These are phyloP conservation scores for Jaenimonas drosophilae DNA, from an alignment of 208 protist species.

Conservation along the genomic window DNA sequence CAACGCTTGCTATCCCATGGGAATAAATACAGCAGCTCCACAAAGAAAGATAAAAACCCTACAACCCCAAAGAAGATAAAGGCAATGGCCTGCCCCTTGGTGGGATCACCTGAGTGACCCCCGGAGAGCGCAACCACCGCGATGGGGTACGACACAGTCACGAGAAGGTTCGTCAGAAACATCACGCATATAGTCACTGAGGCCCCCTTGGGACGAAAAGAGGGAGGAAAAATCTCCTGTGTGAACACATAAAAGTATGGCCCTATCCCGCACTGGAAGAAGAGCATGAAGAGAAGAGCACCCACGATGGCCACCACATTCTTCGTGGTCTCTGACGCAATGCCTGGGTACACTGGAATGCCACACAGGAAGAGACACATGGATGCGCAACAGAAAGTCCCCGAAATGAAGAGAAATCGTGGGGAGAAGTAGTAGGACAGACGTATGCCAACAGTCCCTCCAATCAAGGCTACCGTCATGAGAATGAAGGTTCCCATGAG, in stretches of 20 bases:
- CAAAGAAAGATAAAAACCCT: conserved; percentile 14
- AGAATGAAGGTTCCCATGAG: conserved; percentile 31
- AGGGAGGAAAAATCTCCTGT: conserved; percentile 20
- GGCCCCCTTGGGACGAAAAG: conserved; percentile 13
- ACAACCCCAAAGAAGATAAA: conserved; percentile 32
- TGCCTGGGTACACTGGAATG: conserved; percentile 9
- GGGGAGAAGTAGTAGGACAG: conserved; percentile 11
- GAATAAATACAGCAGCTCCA: conserved; percentile 19
- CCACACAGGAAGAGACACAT: conserved; percentile 12
- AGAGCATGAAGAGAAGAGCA: conserved; percentile 19
- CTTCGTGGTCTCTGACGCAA: conserved; percentile 2
- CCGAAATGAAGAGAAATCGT: conserved; percentile 12
- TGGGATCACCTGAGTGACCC: conserved; percentile 20
- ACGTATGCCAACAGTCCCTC: conserved; percentile 13
- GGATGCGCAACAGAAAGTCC: conserved; percentile 6
- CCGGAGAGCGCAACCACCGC: conserved; percentile 20
- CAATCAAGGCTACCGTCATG: conserved; percentile 32
- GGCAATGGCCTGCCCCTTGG: conserved; percentile 21
- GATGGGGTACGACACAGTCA: conserved; percentile 27
- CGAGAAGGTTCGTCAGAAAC: conserved; percentile 22
- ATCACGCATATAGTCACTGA: conserved; percentile 11
- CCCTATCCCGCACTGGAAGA: conserved; percentile 23
- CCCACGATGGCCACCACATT: conserved; percentile 11
- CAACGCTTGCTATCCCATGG: conserved; percentile 15
- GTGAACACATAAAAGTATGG: conserved; percentile 22